phyloP scores from a whole-genome alignment of 2,329 filamentous ascomycete species.

The Amauroascus niger region DNA sequence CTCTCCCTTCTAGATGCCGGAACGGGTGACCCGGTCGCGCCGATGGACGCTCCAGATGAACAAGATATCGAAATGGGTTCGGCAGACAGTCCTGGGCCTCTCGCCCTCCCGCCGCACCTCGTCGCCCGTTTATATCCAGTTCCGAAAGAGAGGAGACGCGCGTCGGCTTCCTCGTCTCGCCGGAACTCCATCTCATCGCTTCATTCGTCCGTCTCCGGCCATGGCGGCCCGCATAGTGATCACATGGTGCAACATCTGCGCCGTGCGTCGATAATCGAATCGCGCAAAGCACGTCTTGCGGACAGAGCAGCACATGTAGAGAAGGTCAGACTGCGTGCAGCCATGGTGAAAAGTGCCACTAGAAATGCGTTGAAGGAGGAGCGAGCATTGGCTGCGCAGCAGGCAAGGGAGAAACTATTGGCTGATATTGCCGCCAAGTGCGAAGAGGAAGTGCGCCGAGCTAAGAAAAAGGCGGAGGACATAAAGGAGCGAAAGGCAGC shows the following conservation, averaged over 20 bases:
- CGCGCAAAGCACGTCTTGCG: slow-evolving; percentile 53
- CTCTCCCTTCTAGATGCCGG: slow-evolving; percentile 32
- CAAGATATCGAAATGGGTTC: slow-evolving; percentile 34
- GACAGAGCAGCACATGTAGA: slow-evolving; percentile 57
- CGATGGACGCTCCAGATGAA: slow-evolving; percentile 15
- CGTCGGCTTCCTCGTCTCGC: slow-evolving; percentile 51
- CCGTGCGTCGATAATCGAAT: slow-evolving; percentile 55
- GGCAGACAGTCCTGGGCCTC: slow-evolving; percentile 26
- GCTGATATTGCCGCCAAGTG: slow-evolving; percentile 57
- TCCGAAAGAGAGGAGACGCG: slow-evolving; percentile 46
- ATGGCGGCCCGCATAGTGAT: slow-evolving; percentile 45
- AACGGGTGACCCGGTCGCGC: slow-evolving; percentile 9
- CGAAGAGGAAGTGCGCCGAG: slow-evolving; percentile 55
- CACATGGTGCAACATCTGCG: slow-evolving; percentile 57
- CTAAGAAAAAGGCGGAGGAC: slow-evolving; percentile 58
- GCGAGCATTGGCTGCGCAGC: slow-evolving; percentile 52
- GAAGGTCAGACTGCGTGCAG: slow-evolving; percentile 54
- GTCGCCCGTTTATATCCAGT: slow-evolving; percentile 53
- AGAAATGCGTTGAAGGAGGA: slow-evolving; percentile 51
- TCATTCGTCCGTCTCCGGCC: slow-evolving; percentile 44
- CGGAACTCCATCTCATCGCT: slow-evolving; percentile 56
- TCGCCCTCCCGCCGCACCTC: slow-evolving; percentile 50
- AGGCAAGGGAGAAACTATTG: slow-evolving; percentile 53
- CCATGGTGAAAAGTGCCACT: slow-evolving; percentile 51
- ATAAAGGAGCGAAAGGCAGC: slow-evolving; percentile 55